phyloP scores from a whole-genome alignment of 768 basidiomycete genomes.

The Pisolithus marmoratus region DNA sequence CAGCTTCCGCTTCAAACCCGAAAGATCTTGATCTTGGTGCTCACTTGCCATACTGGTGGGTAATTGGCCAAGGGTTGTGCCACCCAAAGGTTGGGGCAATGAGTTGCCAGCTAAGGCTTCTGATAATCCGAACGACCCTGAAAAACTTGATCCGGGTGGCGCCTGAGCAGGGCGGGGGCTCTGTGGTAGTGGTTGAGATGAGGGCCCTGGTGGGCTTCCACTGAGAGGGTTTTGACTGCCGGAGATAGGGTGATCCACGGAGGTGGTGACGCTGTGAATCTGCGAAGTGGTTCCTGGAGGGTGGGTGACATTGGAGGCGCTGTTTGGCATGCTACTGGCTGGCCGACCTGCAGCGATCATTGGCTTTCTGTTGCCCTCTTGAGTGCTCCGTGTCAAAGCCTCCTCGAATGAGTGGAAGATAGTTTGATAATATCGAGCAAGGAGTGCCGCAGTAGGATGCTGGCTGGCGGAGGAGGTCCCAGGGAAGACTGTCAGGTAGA shows the following conservation, averaged over 20 bases:
- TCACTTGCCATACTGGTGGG: slow-evolving; percentile 12
- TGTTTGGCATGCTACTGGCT: slow-evolving; percentile 5
- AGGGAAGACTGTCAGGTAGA: slow-evolving; percentile 53
- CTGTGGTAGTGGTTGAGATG: slow-evolving; percentile 25
- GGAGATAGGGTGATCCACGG: slow-evolving; percentile 20
- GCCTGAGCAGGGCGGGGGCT: slow-evolving; percentile 25
- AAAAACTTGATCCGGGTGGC: slow-evolving; percentile 12
- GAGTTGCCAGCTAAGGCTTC: slow-evolving; percentile 20
- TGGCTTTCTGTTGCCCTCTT: slow-evolving; percentile 54
- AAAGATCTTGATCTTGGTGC: slow-evolving; percentile 52
- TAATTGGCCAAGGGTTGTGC: slow-evolving; percentile 6
- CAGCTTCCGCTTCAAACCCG: slow-evolving; percentile 68
- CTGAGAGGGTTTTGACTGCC: slow-evolving; percentile 14
- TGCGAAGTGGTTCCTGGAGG: slow-evolving; percentile 18
- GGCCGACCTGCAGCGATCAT: slow-evolving; percentile 38
- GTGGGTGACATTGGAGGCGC: slow-evolving; percentile 11
- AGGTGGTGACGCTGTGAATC: slow-evolving; percentile 18
- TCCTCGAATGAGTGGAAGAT: slow-evolving; percentile 73
- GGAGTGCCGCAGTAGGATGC: slow-evolving; percentile 41
- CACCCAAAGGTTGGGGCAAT: slow-evolving; percentile 9
- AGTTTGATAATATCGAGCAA: slow-evolving; percentile 55
- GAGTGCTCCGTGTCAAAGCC: slow-evolving; percentile 53
- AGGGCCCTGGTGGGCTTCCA: slow-evolving; percentile 18
- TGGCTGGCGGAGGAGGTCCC: slow-evolving; percentile 41
- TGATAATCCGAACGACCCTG: slow-evolving; percentile 22